A percentile compares a stretch with the other conserved stretches of the same genome.
These are phyloP conservation scores for Sisymbrium irio DNA, from an alignment of 345 rosid genomes.

Conservation along the genomic window DNA sequence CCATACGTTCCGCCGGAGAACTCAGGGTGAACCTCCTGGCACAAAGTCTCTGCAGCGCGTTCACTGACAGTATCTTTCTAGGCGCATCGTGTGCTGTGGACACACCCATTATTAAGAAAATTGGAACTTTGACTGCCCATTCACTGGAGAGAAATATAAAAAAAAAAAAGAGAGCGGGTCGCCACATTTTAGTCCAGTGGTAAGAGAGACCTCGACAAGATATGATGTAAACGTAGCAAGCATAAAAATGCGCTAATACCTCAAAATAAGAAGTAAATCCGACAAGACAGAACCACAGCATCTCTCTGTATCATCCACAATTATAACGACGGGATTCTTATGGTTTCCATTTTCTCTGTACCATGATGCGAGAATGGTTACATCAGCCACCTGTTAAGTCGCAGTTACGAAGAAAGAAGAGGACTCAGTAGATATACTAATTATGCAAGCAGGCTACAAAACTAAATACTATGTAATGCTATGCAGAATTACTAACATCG, in stretches of 20 bases:
- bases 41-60: constrained; percentile 57
- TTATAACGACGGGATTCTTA: constrained; percentile 54
- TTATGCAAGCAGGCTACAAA: not conserved
- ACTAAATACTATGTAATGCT: not conserved
- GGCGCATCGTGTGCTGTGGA: constrained; percentile 80
- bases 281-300: constrained; percentile 79
- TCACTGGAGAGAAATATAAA: constrained; percentile 57
- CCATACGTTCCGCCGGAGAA: constrained; percentile 80
- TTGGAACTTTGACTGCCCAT: constrained; percentile 83
- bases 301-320: constrained; percentile 76
- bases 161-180: constrained; percentile 5
- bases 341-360: constrained; percentile 53
- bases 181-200: not conserved
- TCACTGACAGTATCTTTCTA: constrained; percentile 57
- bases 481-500: constrained; percentile 56
- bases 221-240: not conserved
- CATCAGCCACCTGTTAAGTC: constrained; percentile 61
- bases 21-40: constrained; percentile 70
- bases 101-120: constrained; percentile 75
- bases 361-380: constrained; percentile 83
- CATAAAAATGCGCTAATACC: constrained; percentile 42
- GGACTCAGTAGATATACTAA: not conserved
- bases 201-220: not conserved
- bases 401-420: constrained; percentile 25
- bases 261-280: constrained; percentile 68